Evolutionary conservation across 495 filamentous ascomycete genomes (phyloP).

Genomic region (Trichoderma orchidacearum): DNA sequence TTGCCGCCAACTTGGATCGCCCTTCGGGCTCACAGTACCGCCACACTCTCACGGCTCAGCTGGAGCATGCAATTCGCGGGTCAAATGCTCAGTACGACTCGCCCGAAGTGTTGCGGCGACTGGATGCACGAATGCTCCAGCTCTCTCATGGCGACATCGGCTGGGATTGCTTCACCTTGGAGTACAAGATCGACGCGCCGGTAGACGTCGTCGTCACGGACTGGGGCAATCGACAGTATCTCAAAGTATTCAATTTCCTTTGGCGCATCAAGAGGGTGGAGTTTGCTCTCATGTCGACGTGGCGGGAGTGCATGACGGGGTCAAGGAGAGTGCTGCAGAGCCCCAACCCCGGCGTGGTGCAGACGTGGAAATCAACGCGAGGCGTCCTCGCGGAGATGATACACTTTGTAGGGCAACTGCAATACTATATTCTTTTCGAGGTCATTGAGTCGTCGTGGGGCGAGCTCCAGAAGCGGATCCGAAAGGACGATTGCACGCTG

Average conservation of each 20-base stretch:
- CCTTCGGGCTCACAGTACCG: conserved; percentile 92
- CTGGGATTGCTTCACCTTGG: conserved; percentile 98
- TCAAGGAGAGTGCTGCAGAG: conserved; percentile 79
- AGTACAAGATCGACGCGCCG: conserved; percentile 96
- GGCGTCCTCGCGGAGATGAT: conserved; percentile 94
- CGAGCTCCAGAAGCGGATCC: conserved; percentile 65
- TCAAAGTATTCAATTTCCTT: conserved; percentile 98
- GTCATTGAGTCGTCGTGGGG: conserved; percentile 95
- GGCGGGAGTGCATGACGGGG: conserved; percentile 94
- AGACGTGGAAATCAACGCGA: conserved; percentile 81
- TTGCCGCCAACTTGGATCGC: conserved; percentile 82
- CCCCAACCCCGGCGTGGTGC: conserved; percentile 58
- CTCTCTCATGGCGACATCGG: conserved; percentile 92
- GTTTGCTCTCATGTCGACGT: conserved; percentile 78
- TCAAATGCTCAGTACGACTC: conserved; percentile 95
- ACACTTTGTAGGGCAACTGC: conserved; percentile 91
- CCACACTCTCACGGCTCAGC: conserved; percentile 88
- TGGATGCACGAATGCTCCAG: conserved; percentile 94
- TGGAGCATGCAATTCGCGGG: conserved; percentile 93
- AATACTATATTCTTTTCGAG: conserved; percentile 98
- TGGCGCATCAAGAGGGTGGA: conserved; percentile 98
- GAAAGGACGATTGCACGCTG: conserved; percentile 71
- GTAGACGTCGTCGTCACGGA: conserved; percentile 96
- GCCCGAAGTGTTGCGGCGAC: conserved; percentile 77
- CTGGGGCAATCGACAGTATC: conserved; percentile 87